phyloP scores from a whole-genome alignment of 2,329 filamentous ascomycete species.

The Fusarium sp. region DNA sequence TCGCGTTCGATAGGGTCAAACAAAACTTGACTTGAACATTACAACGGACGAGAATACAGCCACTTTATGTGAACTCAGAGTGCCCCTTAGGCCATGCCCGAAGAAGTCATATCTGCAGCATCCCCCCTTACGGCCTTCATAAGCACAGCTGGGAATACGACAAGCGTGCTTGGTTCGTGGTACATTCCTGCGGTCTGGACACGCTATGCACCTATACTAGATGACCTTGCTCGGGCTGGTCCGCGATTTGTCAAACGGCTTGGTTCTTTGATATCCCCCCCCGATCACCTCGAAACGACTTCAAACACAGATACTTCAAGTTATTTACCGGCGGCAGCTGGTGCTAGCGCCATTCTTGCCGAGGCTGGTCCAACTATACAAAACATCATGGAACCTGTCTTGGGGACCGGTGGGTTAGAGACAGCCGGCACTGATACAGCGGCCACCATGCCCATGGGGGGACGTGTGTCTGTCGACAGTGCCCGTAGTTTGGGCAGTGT shows the following conservation, averaged over 20 bases:
- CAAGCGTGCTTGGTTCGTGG: constrained; percentile 54
- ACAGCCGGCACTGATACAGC: constrained; percentile 25
- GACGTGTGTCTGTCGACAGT: constrained; percentile 67
- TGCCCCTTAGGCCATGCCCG: constrained; percentile 39
- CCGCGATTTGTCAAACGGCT: constrained; percentile 77
- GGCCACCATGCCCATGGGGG: constrained; percentile 51
- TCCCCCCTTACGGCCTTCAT: constrained; percentile 39
- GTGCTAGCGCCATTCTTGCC: constrained; percentile 38
- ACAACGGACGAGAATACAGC: not conserved
- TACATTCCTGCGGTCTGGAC: constrained; percentile 69
- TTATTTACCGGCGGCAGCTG: constrained; percentile 36
- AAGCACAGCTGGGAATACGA: constrained; percentile 19
- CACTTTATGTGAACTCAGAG: not conserved
- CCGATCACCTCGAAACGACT: constrained; percentile 66
- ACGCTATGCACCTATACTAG: constrained; percentile 71
- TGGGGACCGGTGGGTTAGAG: constrained; percentile 26
- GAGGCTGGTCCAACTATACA: constrained; percentile 44
- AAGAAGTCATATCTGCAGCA: constrained; percentile 38
- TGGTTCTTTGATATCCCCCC: constrained; percentile 70
- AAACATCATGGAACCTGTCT: constrained; percentile 48
- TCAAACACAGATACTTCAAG: constrained; percentile 61
- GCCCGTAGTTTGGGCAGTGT: constrained; percentile 82
- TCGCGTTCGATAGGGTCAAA: constrained; percentile 9
- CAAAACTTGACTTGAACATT: not conserved
- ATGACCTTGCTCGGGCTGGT: constrained; percentile 75